Evolutionary conservation across 495 filamentous ascomycete genomes (phyloP).

Genomic region (Extremus antarcticus): DNA sequence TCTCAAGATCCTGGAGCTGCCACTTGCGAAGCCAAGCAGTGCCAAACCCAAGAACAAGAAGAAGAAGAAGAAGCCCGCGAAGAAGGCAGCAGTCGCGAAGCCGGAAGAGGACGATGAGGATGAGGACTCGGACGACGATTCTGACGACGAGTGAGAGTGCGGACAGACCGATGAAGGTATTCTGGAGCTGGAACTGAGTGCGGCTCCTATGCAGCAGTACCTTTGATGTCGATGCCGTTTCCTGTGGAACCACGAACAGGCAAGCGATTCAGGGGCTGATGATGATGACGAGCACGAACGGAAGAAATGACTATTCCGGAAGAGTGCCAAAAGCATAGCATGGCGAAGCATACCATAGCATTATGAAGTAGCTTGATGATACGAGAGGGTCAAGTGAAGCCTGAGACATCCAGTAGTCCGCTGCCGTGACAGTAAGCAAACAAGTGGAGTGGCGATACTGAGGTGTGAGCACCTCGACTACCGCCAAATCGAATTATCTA

Average conservation of each 20-base stretch:
- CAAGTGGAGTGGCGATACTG: neutral
- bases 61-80: slow-evolving; percentile 69
- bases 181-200: neutral
- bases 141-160: slow-evolving; percentile 45
- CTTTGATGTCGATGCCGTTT: too few relatives aligned
- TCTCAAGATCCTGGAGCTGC: slow-evolving; percentile 82
- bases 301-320: neutral
- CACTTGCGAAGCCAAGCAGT: slow-evolving; percentile 62
- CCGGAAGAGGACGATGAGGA: slow-evolving; percentile 41
- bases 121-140: slow-evolving; percentile 33
- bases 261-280: neutral
- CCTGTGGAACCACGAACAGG: neutral
- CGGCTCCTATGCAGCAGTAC: too few relatives aligned
- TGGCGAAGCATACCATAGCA: neutral
- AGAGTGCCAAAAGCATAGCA: neutral
- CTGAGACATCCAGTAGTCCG: too few relatives aligned
- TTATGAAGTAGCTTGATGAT: neutral
- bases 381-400: neutral
- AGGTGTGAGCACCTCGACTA: too few relatives aligned
- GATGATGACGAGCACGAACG: neutral
- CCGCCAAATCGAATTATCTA: too few relatives aligned
- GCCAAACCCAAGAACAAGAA: slow-evolving; percentile 69
- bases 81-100: slow-evolving; percentile 55
- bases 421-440: neutral
- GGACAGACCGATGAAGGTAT: neutral